Evolutionary conservation across 1,284 basidiomycete genomes (phyloP).

Genomic region (Sanghuangporus weigelae): DNA sequence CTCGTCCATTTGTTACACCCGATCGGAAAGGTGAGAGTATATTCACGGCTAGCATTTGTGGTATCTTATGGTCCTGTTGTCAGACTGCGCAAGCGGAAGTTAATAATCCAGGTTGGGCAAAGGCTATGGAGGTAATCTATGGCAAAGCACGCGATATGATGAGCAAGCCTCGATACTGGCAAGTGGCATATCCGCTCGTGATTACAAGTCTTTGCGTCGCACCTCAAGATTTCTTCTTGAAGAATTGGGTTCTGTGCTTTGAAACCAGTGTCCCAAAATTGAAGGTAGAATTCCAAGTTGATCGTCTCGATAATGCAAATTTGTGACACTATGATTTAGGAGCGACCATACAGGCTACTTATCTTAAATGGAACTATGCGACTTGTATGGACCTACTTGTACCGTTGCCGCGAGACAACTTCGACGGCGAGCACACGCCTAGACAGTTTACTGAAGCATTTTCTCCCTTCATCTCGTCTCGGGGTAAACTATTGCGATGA

Average conservation of each 20-base stretch:
- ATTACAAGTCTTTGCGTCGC: constrained; percentile 85
- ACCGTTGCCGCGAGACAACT: constrained; percentile 82
- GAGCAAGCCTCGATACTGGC: constrained; percentile 89
- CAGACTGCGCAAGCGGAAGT: constrained; percentile 94
- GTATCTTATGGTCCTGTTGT: constrained; percentile 9
- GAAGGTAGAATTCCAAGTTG: constrained; percentile 50
- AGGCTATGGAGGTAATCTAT: constrained; percentile 83
- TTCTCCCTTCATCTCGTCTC: constrained; percentile 73
- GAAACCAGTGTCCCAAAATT: constrained; percentile 70
- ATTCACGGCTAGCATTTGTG: not conserved
- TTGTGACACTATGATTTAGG: constrained; percentile 40
- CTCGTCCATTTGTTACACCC: constrained; percentile 80
- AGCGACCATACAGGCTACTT: constrained; percentile 67
- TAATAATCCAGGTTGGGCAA: constrained; percentile 92
- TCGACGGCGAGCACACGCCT: constrained; percentile 77
- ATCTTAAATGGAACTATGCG: constrained; percentile 83
- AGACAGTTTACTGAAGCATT: constrained; percentile 71
- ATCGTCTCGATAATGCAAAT: not conserved
- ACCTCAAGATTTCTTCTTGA: constrained; percentile 80
- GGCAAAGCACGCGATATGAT: constrained; percentile 86
- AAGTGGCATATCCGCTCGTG: constrained; percentile 80
- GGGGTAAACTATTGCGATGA: constrained; percentile 69
- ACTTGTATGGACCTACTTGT: constrained; percentile 91
- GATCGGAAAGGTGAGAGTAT: constrained; percentile 68
- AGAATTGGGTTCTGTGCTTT: constrained; percentile 74